A percentile compares a stretch with the other conserved stretches of the same genome.
Conservation (phyloP, 495 filamentous ascomycete genomes). For the Xylaria bambusicola region DNA sequence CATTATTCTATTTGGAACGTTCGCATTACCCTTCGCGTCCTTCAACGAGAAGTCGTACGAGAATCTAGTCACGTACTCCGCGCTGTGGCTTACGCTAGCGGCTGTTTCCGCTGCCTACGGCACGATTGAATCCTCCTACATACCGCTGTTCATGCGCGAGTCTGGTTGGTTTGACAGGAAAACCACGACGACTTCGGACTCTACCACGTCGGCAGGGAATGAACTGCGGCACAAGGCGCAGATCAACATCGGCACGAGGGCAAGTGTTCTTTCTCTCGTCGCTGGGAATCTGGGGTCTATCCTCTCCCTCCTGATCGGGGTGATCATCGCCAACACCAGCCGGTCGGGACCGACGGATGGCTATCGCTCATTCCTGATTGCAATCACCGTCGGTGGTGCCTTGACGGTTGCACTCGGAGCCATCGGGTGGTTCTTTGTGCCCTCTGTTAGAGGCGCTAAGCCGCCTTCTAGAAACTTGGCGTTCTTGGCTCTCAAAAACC, state of each 20-base stretch:
- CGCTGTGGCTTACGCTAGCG: slow-evolving; percentile 19
- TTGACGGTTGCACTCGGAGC: slow-evolving; percentile 25
- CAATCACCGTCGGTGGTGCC: slow-evolving; percentile 26
- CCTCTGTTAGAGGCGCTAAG: slow-evolving; percentile 20
- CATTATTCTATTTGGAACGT: slow-evolving; percentile 28
- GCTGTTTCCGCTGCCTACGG: slow-evolving; percentile 25
- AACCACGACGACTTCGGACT: background rate
- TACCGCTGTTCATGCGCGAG: slow-evolving; percentile 31
- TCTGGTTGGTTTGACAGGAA: slow-evolving; percentile 23
- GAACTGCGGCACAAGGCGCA: slow-evolving; percentile 17
- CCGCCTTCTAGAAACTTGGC: slow-evolving; percentile 17
- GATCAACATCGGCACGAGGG: slow-evolving; percentile 19
- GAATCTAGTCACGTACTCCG: slow-evolving; percentile 22
- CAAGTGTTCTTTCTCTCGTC: slow-evolving; percentile 27
- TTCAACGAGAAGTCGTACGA: slow-evolving; percentile 18
- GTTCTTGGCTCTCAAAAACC: slow-evolving; percentile 25
- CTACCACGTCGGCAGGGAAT: background rate
- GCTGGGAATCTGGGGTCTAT: slow-evolving; percentile 27
- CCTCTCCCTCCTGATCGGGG: slow-evolving; percentile 23
- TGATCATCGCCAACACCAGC: slow-evolving; percentile 28
- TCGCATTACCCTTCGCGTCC: slow-evolving; percentile 27
- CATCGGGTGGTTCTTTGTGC: slow-evolving; percentile 24
- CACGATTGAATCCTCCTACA: slow-evolving; percentile 28
- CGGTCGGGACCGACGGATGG: slow-evolving; percentile 20
- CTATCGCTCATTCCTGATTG: slow-evolving; percentile 27